Percentiles rank a stretch among this genome's conserved stretches.
These are phyloP conservation scores for Asclepias syriaca DNA, from an alignment of 257 asterid genomes.

Conservation along the genomic window DNA sequence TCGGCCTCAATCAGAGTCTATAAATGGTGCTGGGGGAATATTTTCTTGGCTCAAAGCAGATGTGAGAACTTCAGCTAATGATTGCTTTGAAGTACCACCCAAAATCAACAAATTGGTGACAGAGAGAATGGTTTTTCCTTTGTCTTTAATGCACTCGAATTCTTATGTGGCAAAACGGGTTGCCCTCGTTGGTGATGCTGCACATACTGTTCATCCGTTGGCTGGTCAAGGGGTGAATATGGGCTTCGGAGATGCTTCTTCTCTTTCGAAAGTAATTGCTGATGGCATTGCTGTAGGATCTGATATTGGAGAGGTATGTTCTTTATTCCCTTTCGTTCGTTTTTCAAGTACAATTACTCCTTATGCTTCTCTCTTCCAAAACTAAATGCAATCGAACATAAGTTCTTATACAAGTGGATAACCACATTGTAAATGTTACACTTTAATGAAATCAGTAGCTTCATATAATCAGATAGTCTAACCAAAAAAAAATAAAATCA, in stretches of 20 bases:
- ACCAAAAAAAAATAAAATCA: too few relatives aligned
- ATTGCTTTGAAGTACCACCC: constrained; percentile 76
- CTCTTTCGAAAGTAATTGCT: constrained; percentile 67
- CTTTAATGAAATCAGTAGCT: too few relatives aligned
- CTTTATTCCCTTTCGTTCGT: constrained; percentile 6
- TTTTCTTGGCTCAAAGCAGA: constrained; percentile 57
- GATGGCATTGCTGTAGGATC: constrained; percentile 90
- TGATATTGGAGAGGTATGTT: constrained; percentile 87
- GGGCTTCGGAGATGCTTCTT: constrained; percentile 87
- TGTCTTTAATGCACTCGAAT: constrained; percentile 85
- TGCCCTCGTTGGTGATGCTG: constrained; percentile 90
- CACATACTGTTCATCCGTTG: constrained; percentile 97
- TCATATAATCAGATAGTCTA: too few relatives aligned
- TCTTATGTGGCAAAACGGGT: constrained; percentile 52
- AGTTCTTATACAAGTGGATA: too few relatives aligned
- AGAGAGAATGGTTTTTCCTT: constrained; percentile 82
- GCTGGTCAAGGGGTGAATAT: constrained; percentile 99
- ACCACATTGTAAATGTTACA: too few relatives aligned
- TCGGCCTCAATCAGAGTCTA: constrained; percentile 47
- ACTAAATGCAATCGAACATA: too few relatives aligned
- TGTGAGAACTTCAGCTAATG: constrained; percentile 39
- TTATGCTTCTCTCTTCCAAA: not conserved
- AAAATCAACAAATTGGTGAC: constrained; percentile 52
- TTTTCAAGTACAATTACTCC: not conserved
- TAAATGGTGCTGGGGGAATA: constrained; percentile 26